Evolutionary conservation across 208 protist species (phyloP), one percentile per base, ranked within the genome.

Genomic region (Strigomonas oncopelti): DNA sequence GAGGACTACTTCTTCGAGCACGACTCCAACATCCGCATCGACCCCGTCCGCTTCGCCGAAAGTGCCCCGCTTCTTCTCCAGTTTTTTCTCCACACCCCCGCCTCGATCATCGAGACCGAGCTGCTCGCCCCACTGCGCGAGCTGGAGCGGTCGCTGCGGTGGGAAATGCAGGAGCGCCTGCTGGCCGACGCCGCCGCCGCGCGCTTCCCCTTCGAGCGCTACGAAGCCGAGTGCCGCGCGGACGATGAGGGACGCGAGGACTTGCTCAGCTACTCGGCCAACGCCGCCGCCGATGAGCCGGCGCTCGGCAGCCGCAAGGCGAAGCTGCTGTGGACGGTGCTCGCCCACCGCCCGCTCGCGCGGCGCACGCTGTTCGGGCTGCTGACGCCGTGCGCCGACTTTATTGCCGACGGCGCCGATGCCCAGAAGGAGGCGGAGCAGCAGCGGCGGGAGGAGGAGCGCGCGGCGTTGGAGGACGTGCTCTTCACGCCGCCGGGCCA

Each of bases 1-100:
- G 58, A 67, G 42, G 71, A 73, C 34, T 78, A 74, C 51, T 86
- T 86, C 56, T 86, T 86, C 53, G 73, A 82, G 42, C 72, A 78
- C 38, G 80, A 86, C 63, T 32, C 34, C 31, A 45, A 38, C 28
- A 69, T 82, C 52, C 66, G 60, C 25, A 69, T 85, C 9, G 80
- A 85, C 67, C 80, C 80, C 1, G 54, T 65, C 5, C 80, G 80
- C 46, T 76, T 82, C 51, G 60, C 72, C 14, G 76, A 78, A 61
- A 70, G 36, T 38, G 74, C 80, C 2, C 73, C 80, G 5, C 72
- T 82, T 14, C 71, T 72, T 20, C 67, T 86, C 0, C 64, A 75
- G 52, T 77, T 77, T 32, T 80, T 83, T 32, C 32, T 86, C 28
- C 71, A 66, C 64, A 81, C 69, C 0, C 71, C 73, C 0, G 9